Evolutionary conservation across 2,329 filamentous ascomycete genomes (phyloP).

Genomic region (Tetracladium maxilliforme): DNA sequence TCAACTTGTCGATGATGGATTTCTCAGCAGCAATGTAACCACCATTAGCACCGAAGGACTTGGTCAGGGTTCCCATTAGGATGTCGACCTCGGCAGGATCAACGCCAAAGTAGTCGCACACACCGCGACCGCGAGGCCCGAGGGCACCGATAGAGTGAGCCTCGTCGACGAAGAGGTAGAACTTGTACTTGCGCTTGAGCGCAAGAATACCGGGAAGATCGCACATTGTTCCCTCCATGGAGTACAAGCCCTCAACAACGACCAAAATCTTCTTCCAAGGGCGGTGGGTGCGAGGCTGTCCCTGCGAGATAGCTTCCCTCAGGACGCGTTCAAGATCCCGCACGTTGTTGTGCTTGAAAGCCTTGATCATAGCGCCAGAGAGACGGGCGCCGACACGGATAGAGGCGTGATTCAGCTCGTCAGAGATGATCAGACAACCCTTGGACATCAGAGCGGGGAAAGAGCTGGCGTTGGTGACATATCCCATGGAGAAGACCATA

Average conservation of each 20-base stretch:
- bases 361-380: conserved; percentile 86
- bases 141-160: conserved; percentile 92
- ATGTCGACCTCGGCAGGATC: conserved; percentile 82
- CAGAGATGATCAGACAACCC: conserved; percentile 86
- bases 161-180: conserved; percentile 88
- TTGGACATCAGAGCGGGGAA: conserved; percentile 89
- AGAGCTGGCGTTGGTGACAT: conserved; percentile 84
- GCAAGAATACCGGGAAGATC: conserved; percentile 81
- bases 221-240: conserved; percentile 98
- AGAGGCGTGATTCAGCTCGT: conserved; percentile 95
- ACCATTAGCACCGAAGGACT: conserved; percentile 96
- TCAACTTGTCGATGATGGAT: conserved; percentile 81
- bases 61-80: conserved; percentile 95
- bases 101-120: conserved; percentile 94
- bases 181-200: conserved; percentile 94
- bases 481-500: conserved; percentile 99
- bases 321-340: conserved; percentile 69
- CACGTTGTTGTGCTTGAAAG: conserved; percentile 98
- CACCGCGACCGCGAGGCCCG: conserved; percentile 75
- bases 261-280: conserved; percentile 99
- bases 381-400: conserved; percentile 91
- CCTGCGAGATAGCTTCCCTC: conserved; percentile 87
- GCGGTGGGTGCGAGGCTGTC: conserved; percentile 92
- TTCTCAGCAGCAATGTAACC: conserved; percentile 89
- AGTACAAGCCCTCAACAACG: conserved; percentile 92